These are phyloP conservation scores for Alternaria sp. DNA, from an alignment of 2,329 filamentous ascomycete genomes.

Conservation along the genomic window DNA sequence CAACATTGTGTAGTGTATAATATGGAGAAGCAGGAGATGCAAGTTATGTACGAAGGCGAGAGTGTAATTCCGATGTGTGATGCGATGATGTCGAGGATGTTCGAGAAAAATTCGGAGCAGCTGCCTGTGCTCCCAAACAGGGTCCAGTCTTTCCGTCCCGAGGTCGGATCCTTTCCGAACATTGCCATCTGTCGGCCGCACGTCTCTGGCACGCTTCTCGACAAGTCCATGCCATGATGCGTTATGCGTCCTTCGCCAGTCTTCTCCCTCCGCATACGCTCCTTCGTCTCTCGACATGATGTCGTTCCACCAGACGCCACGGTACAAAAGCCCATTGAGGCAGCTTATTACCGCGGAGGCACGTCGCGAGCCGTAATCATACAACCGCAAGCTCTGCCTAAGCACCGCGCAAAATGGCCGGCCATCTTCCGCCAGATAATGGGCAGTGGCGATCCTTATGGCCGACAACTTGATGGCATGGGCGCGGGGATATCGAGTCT, in stretches of 20 bases:
- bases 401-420: slow-evolving; percentile 57
- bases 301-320: slow-evolving; percentile 12
- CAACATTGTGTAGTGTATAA: slow-evolving; percentile 54
- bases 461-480: slow-evolving; percentile 76
- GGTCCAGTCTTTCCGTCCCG: slow-evolving; percentile 30
- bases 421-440: slow-evolving; percentile 66
- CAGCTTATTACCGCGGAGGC: slow-evolving; percentile 72
- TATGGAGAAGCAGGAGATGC: background rate
- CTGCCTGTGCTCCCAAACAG: slow-evolving; percentile 14
- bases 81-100: slow-evolving; percentile 31
- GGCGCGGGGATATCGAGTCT: slow-evolving; percentile 74
- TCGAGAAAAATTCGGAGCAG: slow-evolving; percentile 31
- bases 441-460: slow-evolving; percentile 72
- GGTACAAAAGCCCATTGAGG: slow-evolving; percentile 43
- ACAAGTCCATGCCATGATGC: slow-evolving; percentile 25
- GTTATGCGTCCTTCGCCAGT: slow-evolving; percentile 34
- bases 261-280: slow-evolving; percentile 26
- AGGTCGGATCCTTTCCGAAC: slow-evolving; percentile 25
- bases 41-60: slow-evolving; percentile 3
- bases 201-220: slow-evolving; percentile 3
- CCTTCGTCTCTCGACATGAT: slow-evolving; percentile 18
- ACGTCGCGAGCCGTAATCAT: slow-evolving; percentile 75
- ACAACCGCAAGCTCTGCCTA: slow-evolving; percentile 62
- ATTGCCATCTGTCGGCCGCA: slow-evolving; percentile 1
- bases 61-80: slow-evolving; percentile 10